Evolutionary conservation across 23 red algal species (phyloP).

Genomic region (Gracilaria gracilis): DNA sequence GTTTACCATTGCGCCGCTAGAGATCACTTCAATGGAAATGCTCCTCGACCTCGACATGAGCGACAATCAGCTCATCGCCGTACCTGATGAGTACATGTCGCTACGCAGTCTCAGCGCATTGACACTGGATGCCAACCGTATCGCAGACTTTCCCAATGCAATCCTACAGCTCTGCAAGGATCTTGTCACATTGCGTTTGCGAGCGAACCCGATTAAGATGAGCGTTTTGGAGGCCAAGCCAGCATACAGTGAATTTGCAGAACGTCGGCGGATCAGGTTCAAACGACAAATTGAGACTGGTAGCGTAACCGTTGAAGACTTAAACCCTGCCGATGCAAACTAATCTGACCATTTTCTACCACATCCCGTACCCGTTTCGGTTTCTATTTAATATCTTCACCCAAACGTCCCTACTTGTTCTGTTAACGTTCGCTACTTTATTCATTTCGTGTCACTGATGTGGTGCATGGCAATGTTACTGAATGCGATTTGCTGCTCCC

Average conservation of each 20-base stretch:
- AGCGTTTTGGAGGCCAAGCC: conserved; percentile 47
- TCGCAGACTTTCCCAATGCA: conserved; percentile 53
- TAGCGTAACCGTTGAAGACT: conserved; percentile 31
- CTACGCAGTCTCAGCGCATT: conserved; percentile 37
- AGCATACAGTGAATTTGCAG: conserved; percentile 37
- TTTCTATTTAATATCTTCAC: not conserved
- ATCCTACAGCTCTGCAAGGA: conserved; percentile 51
- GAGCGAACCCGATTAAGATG: conserved; percentile 56
- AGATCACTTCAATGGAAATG: conserved; percentile 44
- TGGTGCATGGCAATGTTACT: not conserved
- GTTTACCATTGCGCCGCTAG: conserved; percentile 46
- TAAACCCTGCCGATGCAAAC: conserved; percentile 45
- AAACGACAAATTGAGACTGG: conserved; percentile 54
- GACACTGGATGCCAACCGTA: conserved; percentile 43
- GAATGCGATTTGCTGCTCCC: not conserved
- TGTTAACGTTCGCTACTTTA: not conserved
- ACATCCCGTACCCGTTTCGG: not conserved
- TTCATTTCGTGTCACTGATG: not conserved
- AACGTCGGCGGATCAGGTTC: conserved; percentile 43
- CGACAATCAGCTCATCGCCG: conserved; percentile 32
- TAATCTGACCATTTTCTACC: not conserved
- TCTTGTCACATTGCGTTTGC: conserved; percentile 44
- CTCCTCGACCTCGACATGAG: conserved; percentile 55
- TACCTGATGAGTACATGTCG: conserved; percentile 42
- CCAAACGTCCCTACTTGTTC: not conserved